Evolutionary conservation across 2,329 filamentous ascomycete species (phyloP), one percentile per base, ranked within the genome.

Genomic region (Botrytis tulipae): DNA sequence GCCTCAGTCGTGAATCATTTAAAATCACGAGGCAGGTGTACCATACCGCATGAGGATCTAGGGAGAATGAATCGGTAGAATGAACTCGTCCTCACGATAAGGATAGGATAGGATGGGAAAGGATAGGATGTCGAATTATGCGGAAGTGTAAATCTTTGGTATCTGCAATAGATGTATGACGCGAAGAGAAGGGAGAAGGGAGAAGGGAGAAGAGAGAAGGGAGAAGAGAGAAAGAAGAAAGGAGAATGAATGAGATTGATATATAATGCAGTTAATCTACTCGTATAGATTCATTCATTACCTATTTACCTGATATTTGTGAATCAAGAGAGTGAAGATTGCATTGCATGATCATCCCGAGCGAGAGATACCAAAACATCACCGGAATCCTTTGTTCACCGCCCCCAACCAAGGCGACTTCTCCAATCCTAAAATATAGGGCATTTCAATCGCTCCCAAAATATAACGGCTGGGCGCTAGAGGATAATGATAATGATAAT

Each of bases 71-170:
- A 54, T 8, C 0, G 18, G 61, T 10, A 48, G 44, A 35, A 29
- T 51, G 42, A 54, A 44, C n/a, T 44, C 25, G 61, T 32, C 61
- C 61, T 63, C 37, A n/a, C 25, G 65, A 68, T 68, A 66, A 44
- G n/a, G 62, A 57, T 32, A 18, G n/a, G 51, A 54, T 18, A 18
- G 6, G 48, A 51, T n/a, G 1, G 51, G 48, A 51, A 35, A 35
- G 35, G 25, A 57, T 57, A 4, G 51, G 48, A 51, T 16, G 16
- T 61, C 35, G 59, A 18, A 5, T 40, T 61, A 32, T 61, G 20
- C 32, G 35, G 18, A 25, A 40, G 35, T 10, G 22, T 40, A 16
- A 40, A 57, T 57, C n/a, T 29, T 54, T 22, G 20, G 20, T 8
- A 40, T 37, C 22, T 4, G 59, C 9, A 10, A 22, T 8, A 9